Percentiles rank a stretch among this genome's conserved stretches.
Conservation (phyloP, 2,329 filamentous ascomycete species). For the Aschersonia sp. region DNA sequence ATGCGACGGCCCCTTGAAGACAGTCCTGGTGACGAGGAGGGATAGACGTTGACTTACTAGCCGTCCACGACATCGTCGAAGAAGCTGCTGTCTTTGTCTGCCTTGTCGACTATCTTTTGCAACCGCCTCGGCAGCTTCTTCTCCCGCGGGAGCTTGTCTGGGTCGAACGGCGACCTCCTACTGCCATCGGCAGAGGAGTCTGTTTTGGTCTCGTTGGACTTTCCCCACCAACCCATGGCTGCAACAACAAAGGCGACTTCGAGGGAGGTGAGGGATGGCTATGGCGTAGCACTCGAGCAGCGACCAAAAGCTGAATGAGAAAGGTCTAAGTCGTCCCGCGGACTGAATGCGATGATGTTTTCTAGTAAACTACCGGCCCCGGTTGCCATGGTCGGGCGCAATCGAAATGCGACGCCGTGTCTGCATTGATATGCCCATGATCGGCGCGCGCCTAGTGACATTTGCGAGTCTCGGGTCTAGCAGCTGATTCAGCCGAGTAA, state of each 20-base stretch:
- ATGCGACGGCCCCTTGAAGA: background rate
- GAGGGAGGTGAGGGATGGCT: background rate
- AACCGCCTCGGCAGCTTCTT: constrained; percentile 39
- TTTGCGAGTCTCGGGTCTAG: background rate
- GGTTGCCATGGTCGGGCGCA: no score
- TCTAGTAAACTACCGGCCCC: no score
- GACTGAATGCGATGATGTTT: no score
- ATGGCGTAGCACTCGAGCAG: no score
- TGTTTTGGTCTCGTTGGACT: constrained; percentile 11
- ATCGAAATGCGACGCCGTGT: no score
- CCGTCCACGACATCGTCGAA: constrained; percentile 68
- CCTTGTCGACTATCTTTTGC: constrained; percentile 42
- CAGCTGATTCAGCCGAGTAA: constrained; percentile 11
- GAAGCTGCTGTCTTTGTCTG: constrained; percentile 53
- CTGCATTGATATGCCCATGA: no score
- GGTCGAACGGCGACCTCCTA: constrained; percentile 21
- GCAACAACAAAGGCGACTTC: background rate
- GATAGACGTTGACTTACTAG: constrained; percentile 41
- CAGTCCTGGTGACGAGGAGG: constrained; percentile 5
- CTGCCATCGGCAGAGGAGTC: constrained; percentile 4
- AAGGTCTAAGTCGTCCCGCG: no score
- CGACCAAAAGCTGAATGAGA: no score
- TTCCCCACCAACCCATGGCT: constrained; percentile 28
- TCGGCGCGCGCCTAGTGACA: background rate
- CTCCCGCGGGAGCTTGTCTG: constrained; percentile 29